Evolutionary conservation across 208 protist species (phyloP).

Genomic region (Leishmania amazonensis): DNA sequence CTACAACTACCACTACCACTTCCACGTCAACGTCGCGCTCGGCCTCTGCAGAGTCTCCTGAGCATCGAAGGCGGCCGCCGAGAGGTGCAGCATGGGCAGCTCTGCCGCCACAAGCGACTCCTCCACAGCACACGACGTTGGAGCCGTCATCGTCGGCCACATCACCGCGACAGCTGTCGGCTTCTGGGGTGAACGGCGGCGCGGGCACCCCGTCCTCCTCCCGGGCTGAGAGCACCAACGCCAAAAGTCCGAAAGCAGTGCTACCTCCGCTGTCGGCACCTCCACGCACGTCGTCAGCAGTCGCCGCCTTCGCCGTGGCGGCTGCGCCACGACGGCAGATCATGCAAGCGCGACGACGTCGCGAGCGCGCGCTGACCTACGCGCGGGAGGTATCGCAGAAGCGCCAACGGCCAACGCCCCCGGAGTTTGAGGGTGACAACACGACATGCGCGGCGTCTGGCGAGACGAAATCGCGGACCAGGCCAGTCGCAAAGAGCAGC

Average conservation of each 20-base stretch:
- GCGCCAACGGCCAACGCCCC: background rate
- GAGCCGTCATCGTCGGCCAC: background rate
- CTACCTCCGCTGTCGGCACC: background rate
- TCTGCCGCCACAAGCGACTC: background rate
- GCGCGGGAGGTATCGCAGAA: constrained; percentile 39
- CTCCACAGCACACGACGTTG: background rate
- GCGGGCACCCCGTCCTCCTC: background rate
- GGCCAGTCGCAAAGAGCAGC: background rate
- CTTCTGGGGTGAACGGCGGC: background rate
- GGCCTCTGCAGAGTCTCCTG: background rate
- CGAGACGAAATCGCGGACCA: background rate
- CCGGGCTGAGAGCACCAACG: background rate
- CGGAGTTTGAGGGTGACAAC: background rate
- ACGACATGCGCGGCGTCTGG: background rate
- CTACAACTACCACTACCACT: background rate
- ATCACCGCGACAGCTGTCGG: constrained; percentile 27
- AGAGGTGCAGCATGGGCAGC: background rate
- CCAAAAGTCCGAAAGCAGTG: background rate
- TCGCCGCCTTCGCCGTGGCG: constrained; percentile 22
- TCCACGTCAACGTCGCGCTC: background rate
- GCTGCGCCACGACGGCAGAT: constrained; percentile 37
- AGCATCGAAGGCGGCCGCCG: background rate
- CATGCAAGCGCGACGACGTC: constrained; percentile 51
- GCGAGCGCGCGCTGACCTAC: constrained; percentile 62
- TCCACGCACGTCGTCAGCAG: background rate